Base-by-base conservation (phyloP, 768 basidiomycete genomes). In the Tricholomella constricta region DNA sequence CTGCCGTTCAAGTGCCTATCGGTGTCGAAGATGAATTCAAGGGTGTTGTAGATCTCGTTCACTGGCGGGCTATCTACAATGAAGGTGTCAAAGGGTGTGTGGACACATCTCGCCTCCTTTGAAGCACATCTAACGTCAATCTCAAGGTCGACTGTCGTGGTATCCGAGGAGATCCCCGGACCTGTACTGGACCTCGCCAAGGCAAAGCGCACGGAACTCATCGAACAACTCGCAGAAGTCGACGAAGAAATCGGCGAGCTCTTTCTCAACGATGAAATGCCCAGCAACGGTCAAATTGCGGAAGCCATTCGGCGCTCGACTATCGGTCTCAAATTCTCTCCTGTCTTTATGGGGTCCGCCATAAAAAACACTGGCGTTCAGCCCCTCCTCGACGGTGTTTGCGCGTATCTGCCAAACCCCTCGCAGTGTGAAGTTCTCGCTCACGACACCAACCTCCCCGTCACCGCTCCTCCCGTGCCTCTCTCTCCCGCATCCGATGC, bases 341-440 rank as follows among this genome's bases (percentile, higher is more conserved):
- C 97, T 1, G 97, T 99, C 48, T 97, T 98, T 74, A 76, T 98
- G 54, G 97, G 97, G 35, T 96, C 94, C 6, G 97, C 97, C 0
- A 88, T 98, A 65, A 98, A 97, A 78, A 99, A 99, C 70, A 95
- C 94, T 7, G 93, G 84, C 34, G 89, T 99, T 6, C 97, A 99
- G 65, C 86, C 93, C 15, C 79, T 98, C 50, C 78, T 99, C 17
- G 95, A 99, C 61, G 96, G 95, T 54, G 89, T 98, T 17, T 96
- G 94, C 65, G 78, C 87, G n/a, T 99, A 98, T 72, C 82, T 99
- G 9, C 93, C 96, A 12, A 89, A 87, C 48, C 96, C 96, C 0
- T 74, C 86, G 0, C 92, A 99, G 68, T 74, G 83, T 15, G 78
- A 82, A 26, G 86, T 88, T 14, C 77, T 86, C 22, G 96, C 96